phyloP scores from a whole-genome alignment of 768 basidiomycete species.

The Lactifluus hygrophoroides region DNA sequence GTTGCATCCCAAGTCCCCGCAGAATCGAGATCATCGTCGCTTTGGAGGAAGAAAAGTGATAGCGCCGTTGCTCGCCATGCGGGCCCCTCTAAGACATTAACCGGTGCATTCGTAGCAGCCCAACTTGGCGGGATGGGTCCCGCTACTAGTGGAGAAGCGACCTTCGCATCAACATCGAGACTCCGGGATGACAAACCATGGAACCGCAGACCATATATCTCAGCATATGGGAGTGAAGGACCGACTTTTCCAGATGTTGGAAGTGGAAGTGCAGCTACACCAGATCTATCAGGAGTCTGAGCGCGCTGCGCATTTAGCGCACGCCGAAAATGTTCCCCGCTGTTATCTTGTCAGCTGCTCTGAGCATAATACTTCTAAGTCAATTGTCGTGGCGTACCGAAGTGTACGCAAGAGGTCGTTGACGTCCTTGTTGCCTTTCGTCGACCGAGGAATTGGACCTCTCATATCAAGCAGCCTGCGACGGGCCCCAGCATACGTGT shows the following conservation, averaged over 20 bases:
- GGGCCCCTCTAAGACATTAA: slow-evolving; percentile 27
- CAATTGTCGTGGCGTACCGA: slow-evolving; percentile 30
- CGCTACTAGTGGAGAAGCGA: slow-evolving; percentile 10
- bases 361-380: neutral
- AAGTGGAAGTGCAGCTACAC: neutral
- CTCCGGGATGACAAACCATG: neutral
- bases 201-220: slow-evolving; percentile 15
- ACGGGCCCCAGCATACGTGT: too few relatives aligned
- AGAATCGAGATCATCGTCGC: neutral
- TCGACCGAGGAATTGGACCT: neutral
- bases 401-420: slow-evolving; percentile 44
- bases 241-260: neutral
- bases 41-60: slow-evolving; percentile 38
- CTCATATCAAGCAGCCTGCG: neutral
- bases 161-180: neutral
- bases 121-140: slow-evolving; percentile 45
- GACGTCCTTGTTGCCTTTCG: slow-evolving; percentile 25
- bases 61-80: slow-evolving; percentile 51
- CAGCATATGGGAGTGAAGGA: slow-evolving; percentile 16
- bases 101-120: slow-evolving; percentile 30
- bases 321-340: slow-evolving; percentile 68
- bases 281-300: slow-evolving; percentile 1
- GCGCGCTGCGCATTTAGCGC: slow-evolving; percentile 42
- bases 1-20: too few relatives aligned
- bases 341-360: slow-evolving; percentile 24